Conservation (phyloP, 345 rosid genomes). For the Sonneratia caseolaris region DNA sequence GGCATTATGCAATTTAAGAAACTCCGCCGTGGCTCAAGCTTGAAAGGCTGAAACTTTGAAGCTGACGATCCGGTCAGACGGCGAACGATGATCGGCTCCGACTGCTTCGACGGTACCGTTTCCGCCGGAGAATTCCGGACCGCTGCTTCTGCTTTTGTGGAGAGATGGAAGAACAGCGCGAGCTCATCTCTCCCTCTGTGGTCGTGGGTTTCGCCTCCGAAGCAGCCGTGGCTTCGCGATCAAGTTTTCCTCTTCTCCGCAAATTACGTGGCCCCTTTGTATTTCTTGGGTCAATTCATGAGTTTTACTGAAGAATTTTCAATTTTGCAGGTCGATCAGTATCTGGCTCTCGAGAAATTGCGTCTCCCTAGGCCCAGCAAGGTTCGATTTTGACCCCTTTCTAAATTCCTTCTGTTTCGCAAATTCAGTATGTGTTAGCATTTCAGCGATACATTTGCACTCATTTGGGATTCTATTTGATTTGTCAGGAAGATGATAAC, state of each 20-base stretch:
- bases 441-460: not conserved
- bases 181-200: constrained; percentile 39
- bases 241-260: not conserved
- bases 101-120: constrained; percentile 43
- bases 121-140: constrained; percentile 31
- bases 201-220: constrained; percentile 45
- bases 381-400: constrained; percentile 16
- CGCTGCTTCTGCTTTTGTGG: constrained; percentile 38
- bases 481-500: not conserved
- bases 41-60: not conserved
- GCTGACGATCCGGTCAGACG: not conserved
- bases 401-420: not conserved
- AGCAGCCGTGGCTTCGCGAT: constrained; percentile 20
- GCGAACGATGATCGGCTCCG: not conserved
- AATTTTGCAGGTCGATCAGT: constrained; percentile 37
- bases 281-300: not conserved
- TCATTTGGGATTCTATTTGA: not conserved
- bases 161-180: constrained; percentile 36
- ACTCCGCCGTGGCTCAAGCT: not conserved
- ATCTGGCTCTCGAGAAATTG: constrained; percentile 52
- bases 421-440: not conserved
- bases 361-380: constrained; percentile 27
- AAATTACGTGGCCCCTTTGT: not conserved
- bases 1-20: not conserved
- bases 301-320: not conserved